Evolutionary conservation across 345 rosid species (phyloP).

Genomic region (Sisymbrium irio): DNA sequence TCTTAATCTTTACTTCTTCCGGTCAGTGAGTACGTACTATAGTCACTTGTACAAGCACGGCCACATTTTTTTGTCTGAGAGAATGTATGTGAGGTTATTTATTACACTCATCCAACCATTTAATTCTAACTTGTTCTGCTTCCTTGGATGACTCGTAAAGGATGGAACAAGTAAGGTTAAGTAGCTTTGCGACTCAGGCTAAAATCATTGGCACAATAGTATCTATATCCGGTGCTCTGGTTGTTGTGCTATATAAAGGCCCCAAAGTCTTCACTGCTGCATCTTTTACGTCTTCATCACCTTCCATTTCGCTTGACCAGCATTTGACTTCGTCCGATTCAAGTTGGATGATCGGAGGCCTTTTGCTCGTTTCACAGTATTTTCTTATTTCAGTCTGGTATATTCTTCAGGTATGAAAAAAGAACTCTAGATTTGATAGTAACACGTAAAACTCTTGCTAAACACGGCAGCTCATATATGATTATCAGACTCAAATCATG

Average conservation of each 20-base stretch:
- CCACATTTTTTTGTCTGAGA: too few species aligned
- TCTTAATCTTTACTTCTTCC: too few species aligned
- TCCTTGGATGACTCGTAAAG: neutral
- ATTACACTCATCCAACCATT: neutral
- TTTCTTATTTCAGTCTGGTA: neutral
- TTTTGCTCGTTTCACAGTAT: neutral
- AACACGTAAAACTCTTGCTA: neutral
- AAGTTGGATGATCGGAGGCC: neutral
- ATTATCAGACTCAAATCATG: neutral
- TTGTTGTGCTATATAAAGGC: neutral
- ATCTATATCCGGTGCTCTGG: neutral
- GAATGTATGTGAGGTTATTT: neutral
- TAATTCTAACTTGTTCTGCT: neutral
- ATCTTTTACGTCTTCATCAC: neutral
- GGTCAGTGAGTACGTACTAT: too few species aligned
- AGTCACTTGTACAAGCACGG: too few species aligned
- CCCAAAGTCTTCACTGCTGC: neutral
- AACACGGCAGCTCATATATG: neutral
- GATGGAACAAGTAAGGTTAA: neutral
- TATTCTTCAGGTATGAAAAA: neutral
- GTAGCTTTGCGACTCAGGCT: neutral
- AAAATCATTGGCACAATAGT: neutral
- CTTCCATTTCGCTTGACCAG: neutral
- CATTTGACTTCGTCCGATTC: neutral
- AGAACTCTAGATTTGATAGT: neutral